Base-by-base conservation (phyloP, 768 basidiomycete genomes). In the Sistotremastrum suecicum region DNA sequence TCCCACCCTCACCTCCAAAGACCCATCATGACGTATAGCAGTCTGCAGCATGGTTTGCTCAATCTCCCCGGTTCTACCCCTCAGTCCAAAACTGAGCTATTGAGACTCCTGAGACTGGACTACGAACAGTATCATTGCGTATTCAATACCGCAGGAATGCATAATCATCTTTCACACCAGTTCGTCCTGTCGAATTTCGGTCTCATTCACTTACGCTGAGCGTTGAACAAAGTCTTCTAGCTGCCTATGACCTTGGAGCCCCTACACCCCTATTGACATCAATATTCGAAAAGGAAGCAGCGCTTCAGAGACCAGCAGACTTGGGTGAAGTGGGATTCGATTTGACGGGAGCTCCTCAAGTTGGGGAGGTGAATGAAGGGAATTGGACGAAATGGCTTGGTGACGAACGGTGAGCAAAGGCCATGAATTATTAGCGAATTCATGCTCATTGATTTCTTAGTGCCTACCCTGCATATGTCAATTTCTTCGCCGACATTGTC, bases 81-180 rank as follows among this genome's bases (percentile, higher is more conserved):
- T 8, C 62, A 66, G 29, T 65, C 71, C 3, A 74, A 72, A 50
- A 56, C 53, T 29, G 51, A 60, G 9, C 56, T 54, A 0, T 71
- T 75, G 53, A 62, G 63, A 28, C 62, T 79, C 6, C 53, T 79
- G 36, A 58, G 66, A 47, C 60, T 64, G 41, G 75, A 78, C 51
- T 65, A 69, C 10, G 60, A 71, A 45, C 53, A 58, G 10, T 67
- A 75, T 48, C 75, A 78, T 49, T 74, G 74, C 53, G 70, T 67
- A 53, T 75, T 67, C 51, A 57, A 64, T 7, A 43, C 55, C 11
- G 59, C 62, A 11, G 64, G 66, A 3, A 63, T 77, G 31, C 75
- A 79, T 52, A 77, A 77, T 54, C 77, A 79, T 55, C 56, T 75
- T 9, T 70, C 68, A 51, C 76, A 79, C 52, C 76, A 78, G 76